Evolutionary conservation across 257 asterid genomes (phyloP).

Genomic region (Solanum ahanhuiri): DNA sequence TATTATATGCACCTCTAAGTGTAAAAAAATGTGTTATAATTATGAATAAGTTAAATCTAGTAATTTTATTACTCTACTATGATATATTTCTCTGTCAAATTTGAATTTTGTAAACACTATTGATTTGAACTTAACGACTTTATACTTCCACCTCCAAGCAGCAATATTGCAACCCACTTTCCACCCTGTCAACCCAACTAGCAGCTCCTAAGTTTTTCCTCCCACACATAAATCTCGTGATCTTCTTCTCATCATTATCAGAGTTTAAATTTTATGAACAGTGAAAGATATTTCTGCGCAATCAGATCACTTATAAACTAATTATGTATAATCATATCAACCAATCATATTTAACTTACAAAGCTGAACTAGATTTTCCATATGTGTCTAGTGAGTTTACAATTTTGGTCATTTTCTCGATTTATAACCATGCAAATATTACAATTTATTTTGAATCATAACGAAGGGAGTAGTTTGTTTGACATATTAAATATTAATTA

Average conservation of each 20-base stretch:
- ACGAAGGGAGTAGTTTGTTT: neutral
- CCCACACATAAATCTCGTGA: neutral
- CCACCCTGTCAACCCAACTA: neutral
- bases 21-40: neutral
- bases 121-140: neutral
- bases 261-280: too few relatives aligned
- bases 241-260: neutral
- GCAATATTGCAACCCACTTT: neutral
- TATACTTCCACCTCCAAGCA: neutral
- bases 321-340: too few relatives aligned
- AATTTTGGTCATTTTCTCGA: too few relatives aligned
- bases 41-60: neutral
- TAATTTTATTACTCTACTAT: neutral
- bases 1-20: neutral
- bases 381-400: too few relatives aligned
- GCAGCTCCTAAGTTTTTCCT: neutral
- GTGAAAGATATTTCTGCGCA: too few relatives aligned
- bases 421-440: too few relatives aligned
- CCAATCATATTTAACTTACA: too few relatives aligned
- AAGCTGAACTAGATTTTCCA: too few relatives aligned
- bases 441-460: too few relatives aligned
- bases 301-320: too few relatives aligned
- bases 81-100: neutral
- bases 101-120: neutral
- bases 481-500: neutral